Percentiles rank a stretch among this genome's conserved stretches.
phyloP scores from a whole-genome alignment of 164 flowering plant genomes.

The Saururus chinensis region DNA sequence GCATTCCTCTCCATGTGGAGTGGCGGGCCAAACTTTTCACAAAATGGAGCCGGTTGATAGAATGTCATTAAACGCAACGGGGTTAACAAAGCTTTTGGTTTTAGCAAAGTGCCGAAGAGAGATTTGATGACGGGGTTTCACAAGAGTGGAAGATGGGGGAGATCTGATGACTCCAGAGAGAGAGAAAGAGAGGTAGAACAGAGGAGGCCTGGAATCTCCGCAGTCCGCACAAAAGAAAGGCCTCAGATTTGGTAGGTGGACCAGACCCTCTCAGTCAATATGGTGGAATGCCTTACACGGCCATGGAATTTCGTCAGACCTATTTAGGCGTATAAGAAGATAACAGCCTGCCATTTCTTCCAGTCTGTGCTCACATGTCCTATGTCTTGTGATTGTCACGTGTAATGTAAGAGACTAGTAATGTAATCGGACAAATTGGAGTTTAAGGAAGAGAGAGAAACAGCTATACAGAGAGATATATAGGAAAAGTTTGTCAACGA shows the following conservation, averaged over 20 bases:
- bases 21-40: background rate
- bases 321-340: background rate
- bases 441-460: slow-evolving; percentile 1
- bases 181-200: too few relatives aligned
- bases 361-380: background rate
- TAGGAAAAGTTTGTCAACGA: background rate
- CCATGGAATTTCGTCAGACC: slow-evolving; percentile 4
- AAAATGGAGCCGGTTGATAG: background rate
- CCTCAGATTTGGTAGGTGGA: background rate
- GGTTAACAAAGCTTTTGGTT: background rate
- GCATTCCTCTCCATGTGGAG: background rate
- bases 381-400: background rate
- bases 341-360: too few relatives aligned
- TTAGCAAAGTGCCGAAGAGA: background rate
- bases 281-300: background rate
- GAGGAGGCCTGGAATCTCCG: background rate
- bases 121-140: background rate
- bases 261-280: background rate
- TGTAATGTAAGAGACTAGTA: background rate
- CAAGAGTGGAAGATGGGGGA: background rate
- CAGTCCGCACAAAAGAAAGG: background rate
- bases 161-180: too few relatives aligned
- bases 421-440: too few relatives aligned
- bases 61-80: background rate
- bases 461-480: background rate